Conservation (phyloP, 75 land plant genomes). For the Chamaecyparis obtusa region DNA sequence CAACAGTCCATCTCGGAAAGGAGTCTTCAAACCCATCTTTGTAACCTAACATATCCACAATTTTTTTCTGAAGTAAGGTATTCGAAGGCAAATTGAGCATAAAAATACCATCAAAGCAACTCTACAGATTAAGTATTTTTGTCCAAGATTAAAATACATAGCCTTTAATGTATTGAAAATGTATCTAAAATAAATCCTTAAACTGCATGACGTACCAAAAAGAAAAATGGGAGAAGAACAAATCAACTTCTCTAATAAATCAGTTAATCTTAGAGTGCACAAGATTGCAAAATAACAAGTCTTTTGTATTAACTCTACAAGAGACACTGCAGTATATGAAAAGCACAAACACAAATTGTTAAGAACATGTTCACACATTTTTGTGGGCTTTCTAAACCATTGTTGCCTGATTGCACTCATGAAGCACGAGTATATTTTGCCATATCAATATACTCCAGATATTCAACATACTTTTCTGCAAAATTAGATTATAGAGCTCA, state of each 20-base stretch:
- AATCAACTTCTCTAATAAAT: background rate
- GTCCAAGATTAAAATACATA: background rate
- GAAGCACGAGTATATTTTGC: background rate
- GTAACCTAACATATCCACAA: slow-evolving; percentile 58
- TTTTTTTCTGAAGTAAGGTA: background rate
- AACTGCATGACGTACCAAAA: slow-evolving; percentile 1
- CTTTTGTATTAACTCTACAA: background rate
- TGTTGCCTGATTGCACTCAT: background rate
- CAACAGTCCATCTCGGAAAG: slow-evolving; percentile 86
- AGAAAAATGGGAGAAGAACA: background rate
- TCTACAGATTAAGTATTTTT: background rate
- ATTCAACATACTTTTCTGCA: background rate
- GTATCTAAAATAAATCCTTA: background rate
- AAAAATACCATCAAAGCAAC: background rate
- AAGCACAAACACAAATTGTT: background rate
- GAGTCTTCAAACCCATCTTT: slow-evolving; percentile 78
- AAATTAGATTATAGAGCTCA: background rate
- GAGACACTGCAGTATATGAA: background rate
- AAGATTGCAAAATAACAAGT: background rate
- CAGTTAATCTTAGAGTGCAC: background rate
- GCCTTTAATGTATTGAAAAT: background rate
- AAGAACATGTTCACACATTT: background rate
- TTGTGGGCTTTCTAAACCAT: too few species aligned
- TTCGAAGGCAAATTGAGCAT: background rate
- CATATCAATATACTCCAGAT: slow-evolving; percentile 1